phyloP scores from a whole-genome alignment of 139 green algal species.

The Tetradesmus obliquus region DNA sequence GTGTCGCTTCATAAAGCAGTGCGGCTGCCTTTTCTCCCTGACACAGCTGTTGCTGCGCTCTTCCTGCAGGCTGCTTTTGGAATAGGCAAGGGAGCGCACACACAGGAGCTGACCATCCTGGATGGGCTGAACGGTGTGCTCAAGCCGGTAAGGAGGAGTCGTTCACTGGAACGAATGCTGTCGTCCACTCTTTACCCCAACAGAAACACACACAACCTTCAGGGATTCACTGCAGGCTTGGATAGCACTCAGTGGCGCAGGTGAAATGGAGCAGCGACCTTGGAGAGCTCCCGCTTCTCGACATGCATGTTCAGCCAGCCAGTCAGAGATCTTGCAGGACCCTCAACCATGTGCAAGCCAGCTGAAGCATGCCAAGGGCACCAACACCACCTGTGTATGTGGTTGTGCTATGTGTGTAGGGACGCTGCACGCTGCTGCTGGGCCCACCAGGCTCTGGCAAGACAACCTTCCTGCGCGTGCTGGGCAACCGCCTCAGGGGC shows the following conservation, averaged over 20 bases:
- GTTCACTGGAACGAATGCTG: too few relatives aligned
- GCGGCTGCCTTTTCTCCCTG: slow-evolving; percentile 8
- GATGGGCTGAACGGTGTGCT: slow-evolving; percentile 60
- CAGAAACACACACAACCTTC: too few relatives aligned
- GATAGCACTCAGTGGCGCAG: too few relatives aligned
- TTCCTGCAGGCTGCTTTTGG: slow-evolving; percentile 23
- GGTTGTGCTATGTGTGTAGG: slow-evolving; percentile 38
- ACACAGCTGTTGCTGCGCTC: not conserved
- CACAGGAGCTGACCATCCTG: slow-evolving; percentile 49
- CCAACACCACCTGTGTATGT: not conserved
- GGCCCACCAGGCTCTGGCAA: slow-evolving; percentile 80
- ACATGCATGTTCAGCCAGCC: too few relatives aligned
- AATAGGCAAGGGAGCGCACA: not conserved
- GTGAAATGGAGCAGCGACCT: too few relatives aligned
- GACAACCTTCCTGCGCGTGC: slow-evolving; percentile 58
- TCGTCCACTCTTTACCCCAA: too few relatives aligned
- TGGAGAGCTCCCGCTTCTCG: too few relatives aligned
- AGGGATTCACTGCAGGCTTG: too few relatives aligned
- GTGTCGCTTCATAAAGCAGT: not conserved
- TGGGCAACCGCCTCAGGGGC: slow-evolving; percentile 36
- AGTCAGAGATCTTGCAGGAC: too few relatives aligned
- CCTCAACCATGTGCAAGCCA: not conserved
- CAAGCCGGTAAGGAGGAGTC: slow-evolving; percentile 49
- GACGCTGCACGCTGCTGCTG: slow-evolving; percentile 77
- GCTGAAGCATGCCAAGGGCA: not conserved